Base-by-base conservation (phyloP, 495 filamentous ascomycete genomes). In the Neurospora sp. region DNA sequence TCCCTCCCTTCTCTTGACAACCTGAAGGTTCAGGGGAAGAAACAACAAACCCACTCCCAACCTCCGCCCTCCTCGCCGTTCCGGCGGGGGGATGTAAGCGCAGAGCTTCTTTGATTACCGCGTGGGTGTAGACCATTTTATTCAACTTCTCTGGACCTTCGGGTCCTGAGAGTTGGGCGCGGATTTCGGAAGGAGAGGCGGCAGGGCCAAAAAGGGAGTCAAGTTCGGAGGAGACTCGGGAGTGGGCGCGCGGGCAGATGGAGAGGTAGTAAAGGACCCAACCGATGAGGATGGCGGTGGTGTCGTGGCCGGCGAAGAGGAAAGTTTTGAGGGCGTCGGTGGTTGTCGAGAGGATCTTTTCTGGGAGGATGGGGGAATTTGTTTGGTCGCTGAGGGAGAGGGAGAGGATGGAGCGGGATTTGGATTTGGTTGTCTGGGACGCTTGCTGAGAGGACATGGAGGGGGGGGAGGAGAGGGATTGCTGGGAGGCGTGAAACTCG, bases 81-180 rank as follows among this genome's bases (percentile, higher is more conserved):
- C 76, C 82, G 0, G 84, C 82, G 0, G 84, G 81, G 0, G 86
- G 84, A 40, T 81, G 85, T 1, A 89, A 74, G 0, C 87, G 80
- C 15, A 89, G 76, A 0, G 83, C 79, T 40, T 89, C 88, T 76
- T 88, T 88, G 71, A 89, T 85, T 0, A 88, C 84, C 19, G 87
- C 86, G 0, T 78, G 74, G 8, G 81, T 84, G 76, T 85, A 88
- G 0, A 79, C 70, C 74, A 86, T 79, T 2, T 82, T 69, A 39
- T 83, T 81, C 45, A 88, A 40, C 3, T 84, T 54, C 9, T 90
- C 84, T 9, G 87, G 83, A 5, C 81, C 86, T 7, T 69, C 74
- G 10, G 70, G 71, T 0, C 70, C 72, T 4, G 81, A 70, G 8
- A 78, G 74, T 54, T 66, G 71, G 0, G 69, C 75, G 6, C 77